Evolutionary conservation across 2,329 filamentous ascomycete species (phyloP).

Genomic region (Coleophoma eucalyptorum): DNA sequence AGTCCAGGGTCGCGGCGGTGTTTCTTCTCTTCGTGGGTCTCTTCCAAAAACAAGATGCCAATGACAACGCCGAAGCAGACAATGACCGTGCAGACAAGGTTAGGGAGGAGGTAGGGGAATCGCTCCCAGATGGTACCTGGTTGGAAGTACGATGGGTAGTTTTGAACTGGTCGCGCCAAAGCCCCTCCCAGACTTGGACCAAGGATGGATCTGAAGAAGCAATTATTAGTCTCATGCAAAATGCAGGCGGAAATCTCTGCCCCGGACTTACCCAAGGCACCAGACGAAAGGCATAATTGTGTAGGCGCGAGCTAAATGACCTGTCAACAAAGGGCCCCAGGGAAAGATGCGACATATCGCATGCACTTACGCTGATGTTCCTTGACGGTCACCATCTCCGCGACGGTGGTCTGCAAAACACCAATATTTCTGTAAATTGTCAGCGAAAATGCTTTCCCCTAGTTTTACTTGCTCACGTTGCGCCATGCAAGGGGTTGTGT

Average conservation of each 20-base stretch:
- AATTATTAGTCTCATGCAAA: conserved; percentile 21
- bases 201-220: conserved; percentile 68
- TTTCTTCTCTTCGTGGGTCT: conserved; percentile 86
- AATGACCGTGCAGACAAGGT: conserved; percentile 82
- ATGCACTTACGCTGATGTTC: conserved; percentile 79
- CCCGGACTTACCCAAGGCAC: conserved; percentile 73
- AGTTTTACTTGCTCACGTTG: conserved; percentile 8
- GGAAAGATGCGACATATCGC: conserved; percentile 8
- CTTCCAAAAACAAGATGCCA: conserved; percentile 84
- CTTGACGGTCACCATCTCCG: conserved; percentile 88
- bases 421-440: conserved; percentile 71
- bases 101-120: conserved; percentile 89
- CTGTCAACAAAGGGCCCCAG: conserved; percentile 27
- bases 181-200: conserved; percentile 89
- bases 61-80: conserved; percentile 72
- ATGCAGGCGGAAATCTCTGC: conserved; percentile 7
- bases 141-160: conserved; percentile 71
- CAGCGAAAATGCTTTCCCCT: conserved; percentile 14
- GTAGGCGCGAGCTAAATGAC: conserved; percentile 72
- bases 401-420: conserved; percentile 91
- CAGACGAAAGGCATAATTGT: conserved; percentile 98
- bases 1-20: conserved; percentile 70
- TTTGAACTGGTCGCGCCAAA: conserved; percentile 80
- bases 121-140: conserved; percentile 74
- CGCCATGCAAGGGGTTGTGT: background rate